phyloP scores from a whole-genome alignment of 1,139 yeast genomes.

The Kodamaea sp. region DNA sequence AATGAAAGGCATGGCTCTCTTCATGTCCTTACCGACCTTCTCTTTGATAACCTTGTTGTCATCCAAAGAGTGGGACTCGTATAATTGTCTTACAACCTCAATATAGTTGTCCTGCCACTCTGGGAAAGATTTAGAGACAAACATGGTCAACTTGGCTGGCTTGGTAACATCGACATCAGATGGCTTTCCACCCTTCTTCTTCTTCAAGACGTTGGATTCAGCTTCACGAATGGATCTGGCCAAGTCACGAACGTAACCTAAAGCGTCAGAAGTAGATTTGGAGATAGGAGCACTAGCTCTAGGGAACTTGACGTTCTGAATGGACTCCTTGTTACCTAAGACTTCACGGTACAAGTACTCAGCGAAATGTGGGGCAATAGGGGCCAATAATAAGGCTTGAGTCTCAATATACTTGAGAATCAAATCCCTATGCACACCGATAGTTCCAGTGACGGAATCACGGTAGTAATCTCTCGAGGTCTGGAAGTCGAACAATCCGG shows the following conservation, averaged over 20 bases:
- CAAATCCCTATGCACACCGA: constrained; percentile 82
- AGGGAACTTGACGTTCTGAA: constrained; percentile 82
- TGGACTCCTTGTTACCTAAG: constrained; percentile 56
- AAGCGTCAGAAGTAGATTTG: constrained; percentile 60
- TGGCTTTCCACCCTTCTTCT: constrained; percentile 83
- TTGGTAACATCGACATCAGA: constrained; percentile 69
- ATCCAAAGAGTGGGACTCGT: constrained; percentile 60
- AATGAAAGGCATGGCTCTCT: constrained; percentile 97
- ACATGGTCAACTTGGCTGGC: constrained; percentile 73
- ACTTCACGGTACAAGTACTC: constrained; percentile 87
- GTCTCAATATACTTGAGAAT: constrained; percentile 79
- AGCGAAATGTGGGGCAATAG: constrained; percentile 95
- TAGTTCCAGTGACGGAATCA: constrained; percentile 61
- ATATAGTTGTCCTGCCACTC: constrained; percentile 94
- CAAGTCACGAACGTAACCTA: constrained; percentile 74
- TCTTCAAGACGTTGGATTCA: constrained; percentile 84
- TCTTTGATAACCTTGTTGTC: constrained; percentile 64
- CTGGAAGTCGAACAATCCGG: constrained; percentile 92
- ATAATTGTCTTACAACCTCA: constrained; percentile 78
- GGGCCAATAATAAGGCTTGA: constrained; percentile 83
- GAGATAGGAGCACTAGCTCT: constrained; percentile 66
- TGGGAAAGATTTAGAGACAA: constrained; percentile 82
- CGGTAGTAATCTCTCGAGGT: constrained; percentile 95
- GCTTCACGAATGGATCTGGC: constrained; percentile 88
- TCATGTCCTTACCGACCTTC: constrained; percentile 76